phyloP scores from a whole-genome alignment of 768 basidiomycete genomes.

The Russula brevipes region DNA sequence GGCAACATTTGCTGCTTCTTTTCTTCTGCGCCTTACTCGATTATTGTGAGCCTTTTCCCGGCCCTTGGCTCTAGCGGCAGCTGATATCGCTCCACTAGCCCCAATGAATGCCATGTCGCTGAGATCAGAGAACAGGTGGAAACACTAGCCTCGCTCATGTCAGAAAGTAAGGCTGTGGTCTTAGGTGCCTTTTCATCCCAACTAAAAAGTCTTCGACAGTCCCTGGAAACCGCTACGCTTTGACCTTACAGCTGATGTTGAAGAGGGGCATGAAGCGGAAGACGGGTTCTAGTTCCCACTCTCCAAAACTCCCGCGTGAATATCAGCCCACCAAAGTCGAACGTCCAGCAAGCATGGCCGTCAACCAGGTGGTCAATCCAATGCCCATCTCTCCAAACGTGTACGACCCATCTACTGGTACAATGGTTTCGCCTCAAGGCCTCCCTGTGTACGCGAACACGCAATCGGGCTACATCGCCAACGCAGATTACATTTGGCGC shows the following conservation, averaged over 20 bases:
- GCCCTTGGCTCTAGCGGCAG: neutral
- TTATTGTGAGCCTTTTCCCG: conserved; percentile 60
- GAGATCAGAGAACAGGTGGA: conserved; percentile 77
- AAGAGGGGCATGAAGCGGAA: conserved; percentile 67
- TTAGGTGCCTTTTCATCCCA: conserved; percentile 2
- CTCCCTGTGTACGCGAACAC: conserved; percentile 22
- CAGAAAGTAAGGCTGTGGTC: conserved; percentile 54
- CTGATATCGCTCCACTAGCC: conserved; percentile 41
- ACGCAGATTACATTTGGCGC: conserved; percentile 67
- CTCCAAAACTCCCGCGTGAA: conserved; percentile 56
- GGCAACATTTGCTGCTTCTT: conserved; percentile 89
- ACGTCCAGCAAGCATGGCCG: conserved; percentile 24
- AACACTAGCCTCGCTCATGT: conserved; percentile 66
- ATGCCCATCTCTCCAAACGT: conserved; percentile 22
- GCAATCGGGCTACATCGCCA: conserved; percentile 27
- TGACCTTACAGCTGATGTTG: conserved; percentile 85
- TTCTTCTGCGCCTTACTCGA: conserved; percentile 78
- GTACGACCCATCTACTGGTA: conserved; percentile 17
- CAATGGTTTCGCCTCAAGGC: conserved; percentile 17
- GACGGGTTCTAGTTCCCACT: conserved; percentile 50
- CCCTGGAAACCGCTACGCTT: conserved; percentile 87
- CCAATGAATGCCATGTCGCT: conserved; percentile 71
- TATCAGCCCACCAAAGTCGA: conserved; percentile 36
- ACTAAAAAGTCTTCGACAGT: conserved; percentile 42
- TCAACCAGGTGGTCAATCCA: conserved; percentile 25